Percentiles rank a stretch among this genome's conserved stretches.
phyloP scores from a whole-genome alignment of 495 filamentous ascomycete species.

The Hypomontagnella monticulosa region DNA sequence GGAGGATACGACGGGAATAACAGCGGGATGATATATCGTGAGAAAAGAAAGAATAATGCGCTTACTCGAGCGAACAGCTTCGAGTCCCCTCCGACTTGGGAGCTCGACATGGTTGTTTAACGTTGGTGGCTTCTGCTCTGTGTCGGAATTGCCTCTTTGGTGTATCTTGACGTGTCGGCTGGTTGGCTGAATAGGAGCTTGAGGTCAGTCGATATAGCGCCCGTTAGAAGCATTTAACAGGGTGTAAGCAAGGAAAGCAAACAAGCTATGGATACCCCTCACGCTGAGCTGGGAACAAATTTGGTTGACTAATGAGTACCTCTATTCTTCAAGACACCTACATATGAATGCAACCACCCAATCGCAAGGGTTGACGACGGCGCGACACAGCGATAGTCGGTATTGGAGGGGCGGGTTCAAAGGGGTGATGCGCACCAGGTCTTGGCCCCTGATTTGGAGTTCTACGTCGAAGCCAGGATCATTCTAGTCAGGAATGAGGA shows the following conservation, averaged over 20 bases:
- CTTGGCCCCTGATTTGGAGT: slow-evolving; percentile 32
- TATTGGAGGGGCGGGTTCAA: slow-evolving; percentile 42
- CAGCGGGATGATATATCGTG: slow-evolving; percentile 10
- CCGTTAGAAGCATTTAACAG: slow-evolving; percentile 30
- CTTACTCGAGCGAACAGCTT: slow-evolving; percentile 99
- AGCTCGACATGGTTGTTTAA: slow-evolving; percentile 70
- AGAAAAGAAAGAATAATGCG: slow-evolving; percentile 46
- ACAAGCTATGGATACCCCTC: slow-evolving; percentile 37
- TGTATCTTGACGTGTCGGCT: slow-evolving; percentile 29
- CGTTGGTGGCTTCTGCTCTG: slow-evolving; percentile 11
- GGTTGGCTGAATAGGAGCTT: slow-evolving; percentile 34
- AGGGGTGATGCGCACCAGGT: slow-evolving; percentile 37
- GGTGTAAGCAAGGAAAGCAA: slow-evolving; percentile 29
- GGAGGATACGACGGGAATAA: slow-evolving; percentile 3
- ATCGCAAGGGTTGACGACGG: slow-evolving; percentile 39
- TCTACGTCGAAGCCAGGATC: slow-evolving; percentile 8
- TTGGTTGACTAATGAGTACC: slow-evolving; percentile 20
- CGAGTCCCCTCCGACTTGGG: slow-evolving; percentile 86
- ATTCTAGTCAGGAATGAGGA: slow-evolving; percentile 5
- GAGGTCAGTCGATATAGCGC: slow-evolving; percentile 27
- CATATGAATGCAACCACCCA: slow-evolving; percentile 42
- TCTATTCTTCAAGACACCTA: slow-evolving; percentile 19
- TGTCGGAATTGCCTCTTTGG: slow-evolving; percentile 40
- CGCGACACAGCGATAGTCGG: slow-evolving; percentile 32
- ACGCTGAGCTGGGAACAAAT: slow-evolving; percentile 11